Evolutionary conservation across 805 yeast genomes (phyloP).

Genomic region (Candida maesae): DNA sequence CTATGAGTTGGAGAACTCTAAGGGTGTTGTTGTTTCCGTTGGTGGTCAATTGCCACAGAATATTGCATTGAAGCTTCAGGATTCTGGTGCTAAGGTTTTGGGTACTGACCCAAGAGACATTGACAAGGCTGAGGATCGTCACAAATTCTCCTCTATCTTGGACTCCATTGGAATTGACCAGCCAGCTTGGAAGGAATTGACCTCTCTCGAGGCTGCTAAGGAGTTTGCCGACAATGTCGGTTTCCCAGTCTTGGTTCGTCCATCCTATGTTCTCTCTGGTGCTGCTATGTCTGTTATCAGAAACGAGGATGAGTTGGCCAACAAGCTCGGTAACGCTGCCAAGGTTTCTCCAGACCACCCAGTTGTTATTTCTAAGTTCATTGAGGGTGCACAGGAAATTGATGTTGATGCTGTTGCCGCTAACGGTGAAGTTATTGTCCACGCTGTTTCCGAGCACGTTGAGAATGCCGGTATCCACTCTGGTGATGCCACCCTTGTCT

Average conservation of each 20-base stretch:
- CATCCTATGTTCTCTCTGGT: constrained; percentile 95
- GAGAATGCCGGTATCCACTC: constrained; percentile 99
- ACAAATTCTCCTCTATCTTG: constrained; percentile 90
- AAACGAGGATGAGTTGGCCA: constrained; percentile 71
- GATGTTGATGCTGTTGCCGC: constrained; percentile 96
- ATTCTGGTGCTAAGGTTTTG: constrained; percentile 78
- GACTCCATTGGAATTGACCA: constrained; percentile 93
- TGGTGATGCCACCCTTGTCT: constrained; percentile 94
- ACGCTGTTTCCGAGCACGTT: constrained; percentile 95
- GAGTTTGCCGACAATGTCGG: constrained; percentile 80
- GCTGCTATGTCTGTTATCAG: constrained; percentile 97
- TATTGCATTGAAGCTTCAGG: constrained; percentile 82
- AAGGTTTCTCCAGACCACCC: constrained; percentile 95
- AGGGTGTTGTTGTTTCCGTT: constrained; percentile 91
- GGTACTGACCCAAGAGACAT: constrained; percentile 95
- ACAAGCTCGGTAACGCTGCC: constrained; percentile 82
- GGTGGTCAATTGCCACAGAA: constrained; percentile 99
- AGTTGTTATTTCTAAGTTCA: constrained; percentile 94
- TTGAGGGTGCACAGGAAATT: constrained; percentile 93
- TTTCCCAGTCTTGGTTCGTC: constrained; percentile 95
- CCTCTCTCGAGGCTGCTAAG: constrained; percentile 82
- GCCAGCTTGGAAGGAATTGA: constrained; percentile 96
- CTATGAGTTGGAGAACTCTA: constrained; percentile 84
- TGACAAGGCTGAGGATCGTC: constrained; percentile 98
- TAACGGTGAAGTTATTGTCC: constrained; percentile 84